These are phyloP conservation scores for Binderoboletus segoi DNA, from an alignment of 1,284 basidiomycete species.

Conservation along the genomic window DNA sequence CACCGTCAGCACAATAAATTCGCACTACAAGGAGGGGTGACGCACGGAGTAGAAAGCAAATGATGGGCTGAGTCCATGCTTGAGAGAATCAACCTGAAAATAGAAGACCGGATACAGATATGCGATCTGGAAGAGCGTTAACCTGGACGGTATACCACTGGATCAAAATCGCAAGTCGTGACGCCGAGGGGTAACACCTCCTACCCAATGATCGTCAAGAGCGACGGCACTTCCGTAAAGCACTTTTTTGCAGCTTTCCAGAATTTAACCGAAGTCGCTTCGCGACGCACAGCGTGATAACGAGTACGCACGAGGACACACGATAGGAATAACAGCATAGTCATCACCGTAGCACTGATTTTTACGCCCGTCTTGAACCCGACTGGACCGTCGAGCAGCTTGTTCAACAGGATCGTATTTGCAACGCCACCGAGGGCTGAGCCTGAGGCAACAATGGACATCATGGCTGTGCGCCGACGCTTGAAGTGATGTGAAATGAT, in stretches of 20 bases:
- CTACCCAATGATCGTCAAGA: conserved; percentile 32
- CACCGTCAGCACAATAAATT: neutral
- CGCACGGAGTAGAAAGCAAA: conserved; percentile 36
- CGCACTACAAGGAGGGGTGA: neutral
- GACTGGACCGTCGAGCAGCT: conserved; percentile 33
- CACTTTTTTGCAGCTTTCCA: conserved; percentile 28
- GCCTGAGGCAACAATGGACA: conserved; percentile 37
- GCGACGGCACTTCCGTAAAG: conserved; percentile 25
- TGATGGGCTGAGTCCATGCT: conserved; percentile 25
- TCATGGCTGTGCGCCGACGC: conserved; percentile 28
- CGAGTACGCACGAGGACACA: conserved; percentile 34
- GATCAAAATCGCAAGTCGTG: neutral
- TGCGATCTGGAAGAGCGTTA: conserved; percentile 23
- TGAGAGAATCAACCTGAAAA: conserved; percentile 32
- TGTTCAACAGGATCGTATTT: conserved; percentile 44
- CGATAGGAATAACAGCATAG: conserved; percentile 27
- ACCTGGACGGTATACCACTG: conserved; percentile 8
- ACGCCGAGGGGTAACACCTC: neutral
- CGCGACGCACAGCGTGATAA: conserved; percentile 10
- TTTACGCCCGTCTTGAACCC: conserved; percentile 31
- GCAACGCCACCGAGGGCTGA: conserved; percentile 34
- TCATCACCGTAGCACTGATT: conserved; percentile 34
- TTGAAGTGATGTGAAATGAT: conserved; percentile 42
- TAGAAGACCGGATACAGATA: conserved; percentile 34
- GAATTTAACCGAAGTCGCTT: conserved; percentile 3